phyloP scores from a whole-genome alignment of 2,329 filamentous ascomycete species.

The Phyllosticta ampelicida region DNA sequence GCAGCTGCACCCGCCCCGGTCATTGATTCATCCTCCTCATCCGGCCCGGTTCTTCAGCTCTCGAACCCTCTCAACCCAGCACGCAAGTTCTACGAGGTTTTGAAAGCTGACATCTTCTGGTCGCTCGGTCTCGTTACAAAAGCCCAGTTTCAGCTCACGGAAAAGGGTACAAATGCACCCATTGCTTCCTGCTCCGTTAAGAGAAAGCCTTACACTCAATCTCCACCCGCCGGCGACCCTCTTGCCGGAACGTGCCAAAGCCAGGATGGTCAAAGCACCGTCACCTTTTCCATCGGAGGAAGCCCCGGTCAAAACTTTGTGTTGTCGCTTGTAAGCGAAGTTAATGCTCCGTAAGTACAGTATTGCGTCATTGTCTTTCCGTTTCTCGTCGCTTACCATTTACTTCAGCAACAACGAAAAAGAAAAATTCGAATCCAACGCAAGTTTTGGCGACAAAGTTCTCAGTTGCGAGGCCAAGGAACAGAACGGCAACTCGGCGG shows the following conservation, averaged over 20 bases:
- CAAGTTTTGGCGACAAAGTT: neutral
- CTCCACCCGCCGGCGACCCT: neutral
- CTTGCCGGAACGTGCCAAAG: neutral
- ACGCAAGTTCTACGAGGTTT: neutral
- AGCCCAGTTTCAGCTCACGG: neutral
- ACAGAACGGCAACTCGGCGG: neutral
- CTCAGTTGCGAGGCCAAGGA: neutral
- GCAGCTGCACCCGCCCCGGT: neutral
- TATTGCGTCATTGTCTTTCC: neutral
- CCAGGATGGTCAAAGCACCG: neutral
- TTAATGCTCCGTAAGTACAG: neutral
- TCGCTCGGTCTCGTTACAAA: neutral
- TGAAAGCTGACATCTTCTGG: neutral
- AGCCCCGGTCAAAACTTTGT: neutral
- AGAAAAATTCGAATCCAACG: neutral
- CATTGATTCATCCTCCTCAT: neutral
- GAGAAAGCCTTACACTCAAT: neutral
- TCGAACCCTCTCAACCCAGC: too few relatives aligned
- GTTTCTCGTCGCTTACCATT: neutral
- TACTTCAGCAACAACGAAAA: neutral
- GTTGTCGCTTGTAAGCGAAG: neutral
- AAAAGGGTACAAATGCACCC: neutral
- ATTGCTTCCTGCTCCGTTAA: neutral
- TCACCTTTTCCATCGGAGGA: neutral
- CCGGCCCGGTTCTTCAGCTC: too few relatives aligned